Conservation (phyloP, 257 asterid genomes). For the Jacaranda mimosifolia region DNA sequence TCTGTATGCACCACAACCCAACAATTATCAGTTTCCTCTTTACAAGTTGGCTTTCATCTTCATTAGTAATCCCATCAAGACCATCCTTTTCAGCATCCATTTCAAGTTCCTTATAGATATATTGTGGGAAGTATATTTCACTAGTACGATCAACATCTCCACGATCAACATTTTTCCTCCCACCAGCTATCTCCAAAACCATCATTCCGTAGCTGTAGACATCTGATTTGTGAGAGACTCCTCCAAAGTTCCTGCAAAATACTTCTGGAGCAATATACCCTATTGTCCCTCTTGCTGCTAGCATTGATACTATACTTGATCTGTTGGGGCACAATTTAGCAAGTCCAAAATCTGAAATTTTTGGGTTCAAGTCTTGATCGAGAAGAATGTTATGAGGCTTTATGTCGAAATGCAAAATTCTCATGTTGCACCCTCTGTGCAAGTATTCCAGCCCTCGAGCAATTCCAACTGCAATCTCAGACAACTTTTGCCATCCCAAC, state of each 20-base stretch:
- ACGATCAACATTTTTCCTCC: conserved; percentile 32
- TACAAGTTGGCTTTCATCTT: conserved; percentile 21
- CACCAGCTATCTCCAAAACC: conserved; percentile 56
- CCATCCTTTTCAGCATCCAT: conserved; percentile 6
- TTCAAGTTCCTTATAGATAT: conserved; percentile 12
- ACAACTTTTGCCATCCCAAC: background rate
- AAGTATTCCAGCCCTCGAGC: conserved; percentile 55
- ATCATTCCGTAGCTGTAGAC: conserved; percentile 54
- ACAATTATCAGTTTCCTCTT: conserved; percentile 40
- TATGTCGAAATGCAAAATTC: conserved; percentile 47
- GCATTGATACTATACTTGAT: conserved; percentile 43
- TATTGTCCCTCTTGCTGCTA: conserved; percentile 46
- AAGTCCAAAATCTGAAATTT: conserved; percentile 48
- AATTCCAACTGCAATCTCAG: conserved; percentile 40
- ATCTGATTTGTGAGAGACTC: conserved; percentile 46
- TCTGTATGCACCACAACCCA: conserved; percentile 51
- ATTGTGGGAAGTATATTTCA: background rate
- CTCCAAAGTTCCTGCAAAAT: conserved; percentile 40
- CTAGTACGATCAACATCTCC: background rate
- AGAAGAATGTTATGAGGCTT: conserved; percentile 54
- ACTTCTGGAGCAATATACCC: conserved; percentile 58
- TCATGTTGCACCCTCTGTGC: conserved; percentile 43
- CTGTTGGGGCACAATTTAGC: conserved; percentile 40
- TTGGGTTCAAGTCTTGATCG: conserved; percentile 44
- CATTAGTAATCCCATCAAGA: background rate